Evolutionary conservation across 176 grass and related monocot genomes (phyloP).

Genomic region (Chloris gayana): DNA sequence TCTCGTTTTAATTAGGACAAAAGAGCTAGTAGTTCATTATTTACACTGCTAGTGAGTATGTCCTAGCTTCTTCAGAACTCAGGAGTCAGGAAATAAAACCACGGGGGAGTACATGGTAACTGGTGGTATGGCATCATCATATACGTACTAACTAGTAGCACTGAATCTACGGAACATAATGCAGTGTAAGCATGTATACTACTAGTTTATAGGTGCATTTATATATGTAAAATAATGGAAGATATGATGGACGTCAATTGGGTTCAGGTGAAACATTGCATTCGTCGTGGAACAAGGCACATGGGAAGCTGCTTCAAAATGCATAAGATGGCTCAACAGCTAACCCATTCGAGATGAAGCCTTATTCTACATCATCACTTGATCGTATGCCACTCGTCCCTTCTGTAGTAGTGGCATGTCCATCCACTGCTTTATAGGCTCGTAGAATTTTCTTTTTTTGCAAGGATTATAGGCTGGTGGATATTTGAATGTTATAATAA

Average conservation of each 20-base stretch:
- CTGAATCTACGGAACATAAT: background rate
- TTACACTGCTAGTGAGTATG: too few relatives aligned
- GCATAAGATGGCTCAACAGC: slow-evolving; percentile 21
- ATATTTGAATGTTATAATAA: background rate
- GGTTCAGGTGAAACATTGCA: slow-evolving; percentile 51
- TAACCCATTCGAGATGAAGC: background rate
- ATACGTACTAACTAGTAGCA: background rate
- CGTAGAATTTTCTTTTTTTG: too few relatives aligned
- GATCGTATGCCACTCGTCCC: too few relatives aligned
- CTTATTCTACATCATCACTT: slow-evolving; percentile 25
- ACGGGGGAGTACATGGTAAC: background rate
- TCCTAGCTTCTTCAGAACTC: too few relatives aligned
- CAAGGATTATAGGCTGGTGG: too few relatives aligned
- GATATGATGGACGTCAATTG: slow-evolving; percentile 6
- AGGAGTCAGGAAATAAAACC: too few relatives aligned
- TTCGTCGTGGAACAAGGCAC: slow-evolving; percentile 47
- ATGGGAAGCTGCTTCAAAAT: slow-evolving; percentile 38
- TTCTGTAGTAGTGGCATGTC: too few relatives aligned
- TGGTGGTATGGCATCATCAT: background rate
- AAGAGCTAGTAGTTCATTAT: too few relatives aligned
- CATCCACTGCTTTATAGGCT: background rate
- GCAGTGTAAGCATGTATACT: background rate
- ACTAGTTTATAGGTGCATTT: background rate
- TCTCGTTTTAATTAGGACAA: too few relatives aligned
- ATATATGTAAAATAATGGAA: background rate